Conservation (phyloP, 208 protist species). For the Trypanosoma rangeli region DNA sequence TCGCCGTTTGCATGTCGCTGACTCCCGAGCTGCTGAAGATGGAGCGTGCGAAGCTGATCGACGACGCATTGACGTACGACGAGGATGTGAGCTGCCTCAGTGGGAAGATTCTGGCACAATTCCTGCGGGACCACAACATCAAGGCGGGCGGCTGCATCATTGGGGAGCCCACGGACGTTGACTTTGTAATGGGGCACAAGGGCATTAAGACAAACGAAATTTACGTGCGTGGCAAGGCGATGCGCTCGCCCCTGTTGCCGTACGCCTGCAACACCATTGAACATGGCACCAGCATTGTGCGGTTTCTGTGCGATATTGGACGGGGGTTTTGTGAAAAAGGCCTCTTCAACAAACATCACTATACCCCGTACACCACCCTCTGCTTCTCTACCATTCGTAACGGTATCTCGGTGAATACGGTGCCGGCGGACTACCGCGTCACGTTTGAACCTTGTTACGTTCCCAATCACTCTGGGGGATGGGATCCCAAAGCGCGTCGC, state of each 20-base stretch:
- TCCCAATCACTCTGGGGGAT: slow-evolving; percentile 23
- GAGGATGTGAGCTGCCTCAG: too few relatives aligned
- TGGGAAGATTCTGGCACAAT: too few relatives aligned
- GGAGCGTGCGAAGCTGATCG: slow-evolving; percentile 39
- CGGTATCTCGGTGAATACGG: slow-evolving; percentile 61
- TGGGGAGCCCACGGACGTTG: neutral
- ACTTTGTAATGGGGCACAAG: neutral
- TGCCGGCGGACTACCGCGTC: slow-evolving; percentile 43
- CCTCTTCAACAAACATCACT: slow-evolving; percentile 40
- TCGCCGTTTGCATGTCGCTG: slow-evolving; percentile 53
- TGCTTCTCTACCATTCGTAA: slow-evolving; percentile 35
- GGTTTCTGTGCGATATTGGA: slow-evolving; percentile 37
- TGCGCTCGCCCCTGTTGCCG: neutral
- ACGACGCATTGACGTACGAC: slow-evolving; percentile 23
- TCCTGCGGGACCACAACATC: too few relatives aligned
- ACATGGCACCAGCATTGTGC: slow-evolving; percentile 20
- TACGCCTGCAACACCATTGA: slow-evolving; percentile 1
- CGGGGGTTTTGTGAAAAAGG: slow-evolving; percentile 44
- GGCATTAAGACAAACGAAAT: neutral
- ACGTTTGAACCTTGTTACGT: slow-evolving; percentile 62
- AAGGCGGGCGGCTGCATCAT: neutral
- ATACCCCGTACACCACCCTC: slow-evolving; percentile 36
- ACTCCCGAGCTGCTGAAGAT: slow-evolving; percentile 43
- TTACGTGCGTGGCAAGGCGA: neutral
- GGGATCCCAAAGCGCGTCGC: slow-evolving; percentile 33